Base-by-base conservation (phyloP, 2,329 filamentous ascomycete species). In the Fusarium drepaniforme region DNA sequence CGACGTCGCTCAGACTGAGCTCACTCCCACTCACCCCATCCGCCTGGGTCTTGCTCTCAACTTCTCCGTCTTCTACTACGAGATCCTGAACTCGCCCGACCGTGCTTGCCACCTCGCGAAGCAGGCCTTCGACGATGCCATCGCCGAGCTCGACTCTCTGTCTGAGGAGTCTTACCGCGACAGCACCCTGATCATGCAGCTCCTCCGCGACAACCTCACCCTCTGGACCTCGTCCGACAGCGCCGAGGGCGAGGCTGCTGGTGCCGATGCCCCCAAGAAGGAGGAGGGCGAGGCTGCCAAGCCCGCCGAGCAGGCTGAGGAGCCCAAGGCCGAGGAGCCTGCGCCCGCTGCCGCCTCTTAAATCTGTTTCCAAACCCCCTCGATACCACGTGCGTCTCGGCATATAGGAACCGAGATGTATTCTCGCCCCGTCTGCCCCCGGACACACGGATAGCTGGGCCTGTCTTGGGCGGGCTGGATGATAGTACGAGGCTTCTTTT, bases 31-130 rank as follows among this genome's bases (percentile, higher is more conserved):
- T 73, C 96, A 98, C 90, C 96, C 96, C 81, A 98, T 98, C 89
- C 96, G 96, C 82, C 94, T 98, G 78, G 96, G 96, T 86, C 93
- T 98, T 82, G 96, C 96, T 79, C 92, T 98, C 80, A 98, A 98
- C 93, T 98, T 98, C 92, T 98, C 96, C 76, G 96, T 98, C 82
- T 98, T 98, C 91, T 98, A 98, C 93, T 99, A 99, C 86, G 97
- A 99, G 92, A 99, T 98, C 85, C 90, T 98, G 82, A 99, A 98
- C 90, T 95, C 96, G 53, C 96, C 96, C 77, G 97, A 98, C 86
- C 96, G 97, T 84, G 96, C 96, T 83, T 98, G 96, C 92, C 96
- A 98, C 85, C 92, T 98, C 78, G 96, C 96, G 87, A 98, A 98
- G 93, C 96, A 98, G 90, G 96, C 97, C 62, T 98, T 98, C 83